phyloP scores from a whole-genome alignment of 176 grass and related monocot genomes.

The Musa schizocarpa region DNA sequence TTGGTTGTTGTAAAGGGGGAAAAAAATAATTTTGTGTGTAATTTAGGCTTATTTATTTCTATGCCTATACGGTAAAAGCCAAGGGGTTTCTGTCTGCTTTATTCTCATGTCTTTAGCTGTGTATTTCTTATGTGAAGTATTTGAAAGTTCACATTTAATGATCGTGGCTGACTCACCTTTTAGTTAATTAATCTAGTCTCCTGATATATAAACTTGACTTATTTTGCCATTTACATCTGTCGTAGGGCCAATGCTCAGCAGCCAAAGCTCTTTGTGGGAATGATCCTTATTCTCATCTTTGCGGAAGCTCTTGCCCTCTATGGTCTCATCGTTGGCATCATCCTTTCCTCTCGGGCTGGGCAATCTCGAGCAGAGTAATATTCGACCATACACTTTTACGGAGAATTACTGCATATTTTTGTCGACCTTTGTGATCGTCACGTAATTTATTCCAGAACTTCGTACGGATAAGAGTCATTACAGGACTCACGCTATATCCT shows the following conservation, averaged over 20 bases:
- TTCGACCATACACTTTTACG: neutral
- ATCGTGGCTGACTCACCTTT: neutral
- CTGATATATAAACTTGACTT: neutral
- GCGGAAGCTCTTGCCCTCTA: conserved; percentile 12
- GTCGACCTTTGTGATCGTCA: neutral
- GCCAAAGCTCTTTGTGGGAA: conserved; percentile 4
- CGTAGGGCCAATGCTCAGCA: conserved; percentile 7
- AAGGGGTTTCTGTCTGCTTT: neutral
- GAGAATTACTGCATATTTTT: neutral
- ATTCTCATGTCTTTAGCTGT: neutral
- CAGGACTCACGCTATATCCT: neutral
- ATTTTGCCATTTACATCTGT: neutral
- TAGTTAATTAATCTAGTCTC: neutral
- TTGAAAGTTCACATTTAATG: neutral
- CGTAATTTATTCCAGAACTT: neutral
- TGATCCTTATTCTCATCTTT: conserved; percentile 14
- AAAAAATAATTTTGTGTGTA: neutral
- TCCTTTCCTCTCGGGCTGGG: conserved; percentile 6
- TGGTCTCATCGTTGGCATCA: conserved; percentile 6
- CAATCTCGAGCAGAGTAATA: conserved; percentile 9
- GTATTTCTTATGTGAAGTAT: neutral
- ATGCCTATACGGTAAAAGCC: neutral
- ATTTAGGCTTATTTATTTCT: neutral
- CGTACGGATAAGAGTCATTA: neutral
- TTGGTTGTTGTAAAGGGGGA: neutral